Evolutionary conservation across 192 early-diverging fungal genomes (phyloP).

Genomic region (Spizellomyces punctatus): DNA sequence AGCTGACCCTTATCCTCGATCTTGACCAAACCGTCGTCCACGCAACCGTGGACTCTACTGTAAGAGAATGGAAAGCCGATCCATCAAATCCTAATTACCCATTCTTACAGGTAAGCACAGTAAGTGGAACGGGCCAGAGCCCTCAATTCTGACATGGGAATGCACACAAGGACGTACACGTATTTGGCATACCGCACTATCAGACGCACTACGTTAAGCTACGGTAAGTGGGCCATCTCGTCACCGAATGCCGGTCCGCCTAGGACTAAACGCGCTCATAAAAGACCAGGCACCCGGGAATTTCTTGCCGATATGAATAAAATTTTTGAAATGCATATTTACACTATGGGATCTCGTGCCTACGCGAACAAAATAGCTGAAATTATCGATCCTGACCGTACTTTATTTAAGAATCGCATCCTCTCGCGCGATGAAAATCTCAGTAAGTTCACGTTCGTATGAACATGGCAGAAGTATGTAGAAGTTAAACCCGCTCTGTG

Average conservation of each 20-base stretch:
- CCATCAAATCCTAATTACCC: slow-evolving; percentile 57
- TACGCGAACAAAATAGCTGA: slow-evolving; percentile 90
- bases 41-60: slow-evolving; percentile 77
- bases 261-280: not conserved
- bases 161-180: slow-evolving; percentile 62
- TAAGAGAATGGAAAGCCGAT: slow-evolving; percentile 75
- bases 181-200: slow-evolving; percentile 73
- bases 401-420: slow-evolving; percentile 84
- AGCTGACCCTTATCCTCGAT: slow-evolving; percentile 91
- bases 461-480: not conserved
- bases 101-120: slow-evolving; percentile 42
- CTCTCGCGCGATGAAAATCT: slow-evolving; percentile 91
- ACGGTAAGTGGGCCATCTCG: slow-evolving; percentile 47
- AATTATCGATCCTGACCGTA: slow-evolving; percentile 80
- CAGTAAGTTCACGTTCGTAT: slow-evolving; percentile 38
- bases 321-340: slow-evolving; percentile 95
- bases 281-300: slow-evolving; percentile 73
- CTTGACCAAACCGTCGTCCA: slow-evolving; percentile 98
- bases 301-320: slow-evolving; percentile 72
- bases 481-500: not conserved
- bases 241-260: not conserved
- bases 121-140: not conserved
- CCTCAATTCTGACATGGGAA: slow-evolving; percentile 6
- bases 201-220: slow-evolving; percentile 82
- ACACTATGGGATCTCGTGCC: slow-evolving; percentile 95